Conservation (phyloP, 768 basidiomycete species). For the Brasilioporus rufonigricans region DNA sequence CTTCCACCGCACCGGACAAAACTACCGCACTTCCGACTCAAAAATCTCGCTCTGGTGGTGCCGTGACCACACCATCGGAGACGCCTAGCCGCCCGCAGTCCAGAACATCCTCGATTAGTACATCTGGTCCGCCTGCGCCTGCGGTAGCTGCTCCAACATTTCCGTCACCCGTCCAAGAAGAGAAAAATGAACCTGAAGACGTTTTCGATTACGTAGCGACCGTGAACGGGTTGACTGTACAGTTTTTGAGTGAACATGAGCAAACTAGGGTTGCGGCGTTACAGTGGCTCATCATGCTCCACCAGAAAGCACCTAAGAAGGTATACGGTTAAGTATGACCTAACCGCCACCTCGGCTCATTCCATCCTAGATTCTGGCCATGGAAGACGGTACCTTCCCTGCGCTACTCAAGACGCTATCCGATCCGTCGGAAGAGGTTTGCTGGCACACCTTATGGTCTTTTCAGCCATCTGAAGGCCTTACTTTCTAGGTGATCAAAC, state of each 20-base stretch:
- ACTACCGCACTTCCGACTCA: conserved; percentile 36
- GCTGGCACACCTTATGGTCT: conserved; percentile 6
- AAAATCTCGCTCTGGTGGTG: conserved; percentile 25
- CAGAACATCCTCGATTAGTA: conserved; percentile 49
- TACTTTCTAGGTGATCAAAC: conserved; percentile 80
- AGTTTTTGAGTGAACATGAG: conserved; percentile 95
- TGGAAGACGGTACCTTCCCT: conserved; percentile 97
- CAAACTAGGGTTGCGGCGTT: conserved; percentile 94
- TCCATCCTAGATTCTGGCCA: conserved; percentile 72
- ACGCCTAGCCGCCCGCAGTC: conserved; percentile 60
- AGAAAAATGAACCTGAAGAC: conserved; percentile 60
- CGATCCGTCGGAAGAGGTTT: conserved; percentile 91
- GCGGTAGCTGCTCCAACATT: conserved; percentile 27
- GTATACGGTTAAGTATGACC: conserved; percentile 35
- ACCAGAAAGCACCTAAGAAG: conserved; percentile 96
- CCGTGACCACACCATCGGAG: conserved; percentile 30
- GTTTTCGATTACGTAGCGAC: conserved; percentile 90
- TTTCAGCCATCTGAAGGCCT: neutral
- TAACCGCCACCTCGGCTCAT: neutral
- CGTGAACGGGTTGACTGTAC: conserved; percentile 88
- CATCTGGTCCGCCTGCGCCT: conserved; percentile 34
- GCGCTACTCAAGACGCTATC: conserved; percentile 93
- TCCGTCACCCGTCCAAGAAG: conserved; percentile 29
- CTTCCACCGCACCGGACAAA: conserved; percentile 35
- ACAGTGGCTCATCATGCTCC: conserved; percentile 98